Evolutionary conservation across 1,139 yeast species (phyloP), one percentile per base, ranked within the genome.

Genomic region (Taphrina wiesneri): DNA sequence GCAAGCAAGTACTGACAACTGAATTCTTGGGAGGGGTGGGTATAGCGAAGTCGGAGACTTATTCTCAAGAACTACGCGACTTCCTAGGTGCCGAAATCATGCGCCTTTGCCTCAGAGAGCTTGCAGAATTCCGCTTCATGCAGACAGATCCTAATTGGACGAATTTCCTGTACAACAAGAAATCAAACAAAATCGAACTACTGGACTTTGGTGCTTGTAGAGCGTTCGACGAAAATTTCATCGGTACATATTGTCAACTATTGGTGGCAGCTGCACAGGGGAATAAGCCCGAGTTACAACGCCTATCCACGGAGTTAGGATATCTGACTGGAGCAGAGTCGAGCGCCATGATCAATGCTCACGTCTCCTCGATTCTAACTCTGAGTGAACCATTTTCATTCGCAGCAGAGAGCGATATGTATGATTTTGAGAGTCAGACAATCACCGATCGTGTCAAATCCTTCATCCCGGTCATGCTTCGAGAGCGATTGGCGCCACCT

Each of bases 111-210:
- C 79, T 93, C 62, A 80, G 84, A 71, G 99, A 93, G 77, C 88
- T 95, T 74, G 90, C 90, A 36, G 80, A 84, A 71, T 92, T 88
- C 79, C 84, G 83, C 73, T 93, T 88, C 77, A 93, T 93, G 99
- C 99, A 93, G 78, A 92, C 99, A 0, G 99, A 93, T 77, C 99
- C 99, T 57, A 93, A 93, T 77, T 95, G 99, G 99, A 98, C 99
- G 62, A 93, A 93, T 76, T 95, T 95, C 77, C 79, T 95, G 69
- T 91, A 88, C 79, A 91, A 67, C 47, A 51, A 47, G 32, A 28
- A 53, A 26, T 46, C 77, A 7, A 76, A 80, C 51, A 85, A 87
- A 76, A 84, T 93, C 68, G 98, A 92, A 76, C 80, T 93, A 67
- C 80, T 93, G 67, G 99, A 93, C 77, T 93, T 93, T 77, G 99